phyloP scores from a whole-genome alignment of 495 filamentous ascomycete species.

The Hypoxylon subgilvum region DNA sequence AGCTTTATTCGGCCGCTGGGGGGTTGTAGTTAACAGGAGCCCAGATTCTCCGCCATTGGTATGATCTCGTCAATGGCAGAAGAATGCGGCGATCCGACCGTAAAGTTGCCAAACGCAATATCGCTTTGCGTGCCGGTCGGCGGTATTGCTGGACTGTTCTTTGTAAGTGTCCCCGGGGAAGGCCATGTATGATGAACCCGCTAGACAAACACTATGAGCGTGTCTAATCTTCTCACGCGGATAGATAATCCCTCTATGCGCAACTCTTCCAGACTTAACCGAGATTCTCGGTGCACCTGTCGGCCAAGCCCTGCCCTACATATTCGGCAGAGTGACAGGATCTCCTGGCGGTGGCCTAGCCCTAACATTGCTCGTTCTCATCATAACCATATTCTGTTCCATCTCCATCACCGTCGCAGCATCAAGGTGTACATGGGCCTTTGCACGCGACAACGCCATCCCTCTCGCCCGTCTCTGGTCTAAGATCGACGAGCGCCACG shows the following conservation, averaged over 20 bases:
- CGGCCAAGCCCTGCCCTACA: slow-evolving; percentile 59
- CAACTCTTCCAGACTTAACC: slow-evolving; percentile 54
- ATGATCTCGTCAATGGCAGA: slow-evolving; percentile 66
- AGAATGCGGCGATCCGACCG: slow-evolving; percentile 60
- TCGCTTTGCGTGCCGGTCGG: slow-evolving; percentile 64
- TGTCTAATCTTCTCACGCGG: not conserved
- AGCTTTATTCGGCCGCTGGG: not conserved
- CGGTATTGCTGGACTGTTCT: slow-evolving; percentile 65
- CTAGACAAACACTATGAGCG: slow-evolving; percentile 11
- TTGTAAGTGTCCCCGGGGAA: slow-evolving; percentile 47
- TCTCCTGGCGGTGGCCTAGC: slow-evolving; percentile 66
- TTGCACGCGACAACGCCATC: slow-evolving; percentile 65
- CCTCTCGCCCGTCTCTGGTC: slow-evolving; percentile 68
- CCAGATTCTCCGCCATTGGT: slow-evolving; percentile 60
- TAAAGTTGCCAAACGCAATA: slow-evolving; percentile 65
- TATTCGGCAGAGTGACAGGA: slow-evolving; percentile 62
- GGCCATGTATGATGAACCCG: too few species aligned
- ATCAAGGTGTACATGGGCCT: slow-evolving; percentile 60
- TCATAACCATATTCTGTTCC: slow-evolving; percentile 64
- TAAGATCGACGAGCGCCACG: slow-evolving; percentile 52
- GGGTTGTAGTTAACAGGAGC: not conserved
- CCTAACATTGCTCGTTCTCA: slow-evolving; percentile 70
- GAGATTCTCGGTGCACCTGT: slow-evolving; percentile 54
- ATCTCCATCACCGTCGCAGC: slow-evolving; percentile 60
- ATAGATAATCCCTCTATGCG: slow-evolving; percentile 40